Evolutionary conservation across 1,284 basidiomycete species (phyloP).

Genomic region (Malassezia dermatis): DNA sequence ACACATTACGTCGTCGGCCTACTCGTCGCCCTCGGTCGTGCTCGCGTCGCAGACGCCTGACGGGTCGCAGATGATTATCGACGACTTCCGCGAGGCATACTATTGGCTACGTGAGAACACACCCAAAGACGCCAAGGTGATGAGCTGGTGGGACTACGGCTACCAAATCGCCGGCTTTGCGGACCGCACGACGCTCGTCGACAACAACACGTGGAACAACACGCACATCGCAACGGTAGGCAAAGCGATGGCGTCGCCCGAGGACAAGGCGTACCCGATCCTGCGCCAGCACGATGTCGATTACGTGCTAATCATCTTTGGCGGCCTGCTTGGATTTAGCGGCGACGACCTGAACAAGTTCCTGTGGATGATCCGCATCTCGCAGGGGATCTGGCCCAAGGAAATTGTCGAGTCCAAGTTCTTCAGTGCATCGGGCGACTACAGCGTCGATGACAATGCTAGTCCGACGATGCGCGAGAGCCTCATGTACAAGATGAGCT

Average conservation of each 20-base stretch:
- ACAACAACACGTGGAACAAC: slow-evolving; percentile 99
- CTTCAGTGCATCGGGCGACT: slow-evolving; percentile 89
- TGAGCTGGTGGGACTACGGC: slow-evolving; percentile 99
- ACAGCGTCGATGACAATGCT: slow-evolving; percentile 79
- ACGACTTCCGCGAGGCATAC: slow-evolving; percentile 99
- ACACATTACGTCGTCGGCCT: slow-evolving; percentile 86
- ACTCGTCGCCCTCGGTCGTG: slow-evolving; percentile 96
- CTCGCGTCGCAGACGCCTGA: slow-evolving; percentile 70
- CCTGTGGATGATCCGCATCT: slow-evolving; percentile 73
- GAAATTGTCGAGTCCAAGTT: slow-evolving; percentile 90
- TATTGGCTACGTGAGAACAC: slow-evolving; percentile 98
- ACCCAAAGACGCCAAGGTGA: slow-evolving; percentile 75
- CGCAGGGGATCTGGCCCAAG: slow-evolving; percentile 96
- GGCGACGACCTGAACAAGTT: slow-evolving; percentile 99
- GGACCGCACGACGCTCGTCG: slow-evolving; percentile 88
- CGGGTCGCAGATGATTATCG: slow-evolving; percentile 87
- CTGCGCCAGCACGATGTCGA: slow-evolving; percentile 94
- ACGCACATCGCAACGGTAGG: slow-evolving; percentile 51
- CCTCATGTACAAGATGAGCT: slow-evolving; percentile 59
- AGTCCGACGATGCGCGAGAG: slow-evolving; percentile 85
- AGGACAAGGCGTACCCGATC: slow-evolving; percentile 94
- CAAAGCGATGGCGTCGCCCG: slow-evolving; percentile 76
- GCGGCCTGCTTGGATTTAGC: slow-evolving; percentile 88
- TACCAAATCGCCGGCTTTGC: slow-evolving; percentile 99
- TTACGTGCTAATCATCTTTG: slow-evolving; percentile 95